These are phyloP conservation scores for Lippia alba DNA, from an alignment of 305 asterid species.

Conservation along the genomic window DNA sequence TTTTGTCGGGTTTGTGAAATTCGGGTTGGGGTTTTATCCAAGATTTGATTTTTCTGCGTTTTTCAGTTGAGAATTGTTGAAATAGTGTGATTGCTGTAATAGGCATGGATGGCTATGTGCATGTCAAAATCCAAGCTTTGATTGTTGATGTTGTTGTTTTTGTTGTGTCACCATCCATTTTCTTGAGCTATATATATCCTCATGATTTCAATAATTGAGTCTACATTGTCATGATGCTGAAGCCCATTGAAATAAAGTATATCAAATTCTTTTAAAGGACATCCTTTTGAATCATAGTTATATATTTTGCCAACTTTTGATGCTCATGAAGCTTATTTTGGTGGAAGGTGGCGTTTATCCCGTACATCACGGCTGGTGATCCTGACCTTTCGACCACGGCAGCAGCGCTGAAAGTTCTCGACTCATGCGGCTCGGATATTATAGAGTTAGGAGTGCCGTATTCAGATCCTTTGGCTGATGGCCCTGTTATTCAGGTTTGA, in stretches of 20 bases:
- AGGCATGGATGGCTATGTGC: no score
- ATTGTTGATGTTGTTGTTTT: no score
- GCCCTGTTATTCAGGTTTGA: conserved; percentile 78
- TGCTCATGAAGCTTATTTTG: conserved; percentile 16
- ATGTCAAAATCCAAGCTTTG: no score
- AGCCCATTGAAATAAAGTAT: background rate
- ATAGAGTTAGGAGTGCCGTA: conserved; percentile 81
- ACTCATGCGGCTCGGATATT: conserved; percentile 70
- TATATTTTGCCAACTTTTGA: background rate
- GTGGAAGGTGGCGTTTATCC: conserved; percentile 69
- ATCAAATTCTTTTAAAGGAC: background rate
- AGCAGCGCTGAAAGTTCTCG: conserved; percentile 73
- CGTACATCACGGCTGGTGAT: conserved; percentile 82
- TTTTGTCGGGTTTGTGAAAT: background rate
- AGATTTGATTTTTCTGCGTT: background rate
- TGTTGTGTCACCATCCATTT: background rate
- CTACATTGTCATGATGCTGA: background rate
- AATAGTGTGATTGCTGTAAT: background rate
- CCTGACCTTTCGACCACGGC: conserved; percentile 78
- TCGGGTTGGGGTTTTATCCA: background rate
- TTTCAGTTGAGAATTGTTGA: background rate
- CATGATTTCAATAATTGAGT: background rate
- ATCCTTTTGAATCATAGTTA: background rate
- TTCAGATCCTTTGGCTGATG: conserved; percentile 89
- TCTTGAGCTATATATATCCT: background rate